Conservation (phyloP, 2,329 filamentous ascomycete species). For the Metarhizium album region DNA sequence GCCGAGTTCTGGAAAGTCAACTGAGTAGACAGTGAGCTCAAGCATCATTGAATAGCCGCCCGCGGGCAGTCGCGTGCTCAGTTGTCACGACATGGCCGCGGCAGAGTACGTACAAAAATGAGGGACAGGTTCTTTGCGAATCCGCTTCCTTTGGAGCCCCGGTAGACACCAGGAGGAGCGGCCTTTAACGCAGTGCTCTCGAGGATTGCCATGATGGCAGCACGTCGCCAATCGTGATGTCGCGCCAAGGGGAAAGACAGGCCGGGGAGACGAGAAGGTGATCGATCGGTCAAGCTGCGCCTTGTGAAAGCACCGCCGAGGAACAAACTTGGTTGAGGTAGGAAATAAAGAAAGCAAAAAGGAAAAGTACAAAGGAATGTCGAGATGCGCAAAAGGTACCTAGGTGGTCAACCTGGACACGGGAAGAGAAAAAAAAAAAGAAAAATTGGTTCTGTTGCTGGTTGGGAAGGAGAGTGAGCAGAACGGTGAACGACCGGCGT, state of each 20-base stretch:
- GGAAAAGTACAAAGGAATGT: constrained; percentile 1
- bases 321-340: background rate
- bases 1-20: constrained; percentile 67
- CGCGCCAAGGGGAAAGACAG: background rate
- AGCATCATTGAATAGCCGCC: background rate
- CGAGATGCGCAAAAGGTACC: constrained; percentile 1
- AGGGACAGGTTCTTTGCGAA: constrained; percentile 14
- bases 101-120: constrained; percentile 10
- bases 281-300: constrained; percentile 1
- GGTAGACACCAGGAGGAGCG: constrained; percentile 3
- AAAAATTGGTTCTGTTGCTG: background rate
- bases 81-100: background rate
- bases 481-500: background rate
- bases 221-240: background rate
- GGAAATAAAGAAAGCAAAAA: background rate
- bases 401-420: background rate
- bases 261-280: background rate
- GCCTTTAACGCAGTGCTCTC: constrained; percentile 8
- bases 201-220: constrained; percentile 12
- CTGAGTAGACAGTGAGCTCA: constrained; percentile 30
- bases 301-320: background rate
- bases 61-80: background rate
- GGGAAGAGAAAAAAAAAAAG: background rate
- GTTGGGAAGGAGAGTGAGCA: background rate
- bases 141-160: constrained; percentile 5